Conservation (phyloP, 2,329 filamentous ascomycete genomes). For the Penicillium sp. region DNA sequence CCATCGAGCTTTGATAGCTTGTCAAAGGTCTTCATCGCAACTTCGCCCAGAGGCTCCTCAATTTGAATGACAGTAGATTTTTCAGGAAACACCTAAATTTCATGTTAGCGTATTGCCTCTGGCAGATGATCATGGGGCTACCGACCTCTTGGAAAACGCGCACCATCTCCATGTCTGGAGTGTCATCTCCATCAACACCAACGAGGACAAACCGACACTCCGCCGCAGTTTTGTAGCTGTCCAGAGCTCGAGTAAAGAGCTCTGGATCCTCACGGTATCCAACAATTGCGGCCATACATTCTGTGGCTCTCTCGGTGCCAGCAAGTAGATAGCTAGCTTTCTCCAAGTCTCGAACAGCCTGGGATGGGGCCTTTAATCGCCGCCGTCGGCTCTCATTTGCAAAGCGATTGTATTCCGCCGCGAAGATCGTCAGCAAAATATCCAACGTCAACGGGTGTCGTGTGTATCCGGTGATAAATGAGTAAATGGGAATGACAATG, state of each 20-base stretch:
- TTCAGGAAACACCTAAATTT: conserved; percentile 25
- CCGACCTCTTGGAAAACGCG: conserved; percentile 24
- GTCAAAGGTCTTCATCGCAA: conserved; percentile 24
- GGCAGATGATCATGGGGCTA: background rate
- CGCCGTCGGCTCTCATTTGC: conserved; percentile 28
- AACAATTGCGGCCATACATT: conserved; percentile 33
- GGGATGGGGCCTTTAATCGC: conserved; percentile 17
- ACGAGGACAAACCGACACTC: conserved; percentile 31
- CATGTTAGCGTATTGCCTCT: background rate
- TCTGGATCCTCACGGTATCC: conserved; percentile 36
- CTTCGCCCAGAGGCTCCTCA: conserved; percentile 29
- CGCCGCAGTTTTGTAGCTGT: conserved; percentile 31
- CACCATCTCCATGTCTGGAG: conserved; percentile 35
- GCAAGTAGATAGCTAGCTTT: conserved; percentile 11
- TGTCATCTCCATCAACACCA: conserved; percentile 34
- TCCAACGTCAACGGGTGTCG: conserved; percentile 31
- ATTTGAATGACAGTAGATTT: conserved; percentile 26
- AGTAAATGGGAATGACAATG: conserved; percentile 26
- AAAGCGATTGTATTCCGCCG: conserved; percentile 32
- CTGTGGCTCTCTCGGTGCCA: conserved; percentile 8
- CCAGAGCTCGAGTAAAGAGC: conserved; percentile 30
- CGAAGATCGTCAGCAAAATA: conserved; percentile 30
- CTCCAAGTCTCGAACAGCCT: conserved; percentile 20
- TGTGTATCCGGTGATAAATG: conserved; percentile 24
- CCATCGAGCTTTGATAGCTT: conserved; percentile 13